Evolutionary conservation across 106 monocot species (phyloP), one percentile per base, ranked within the genome.

Genomic region (Allium sativum): DNA sequence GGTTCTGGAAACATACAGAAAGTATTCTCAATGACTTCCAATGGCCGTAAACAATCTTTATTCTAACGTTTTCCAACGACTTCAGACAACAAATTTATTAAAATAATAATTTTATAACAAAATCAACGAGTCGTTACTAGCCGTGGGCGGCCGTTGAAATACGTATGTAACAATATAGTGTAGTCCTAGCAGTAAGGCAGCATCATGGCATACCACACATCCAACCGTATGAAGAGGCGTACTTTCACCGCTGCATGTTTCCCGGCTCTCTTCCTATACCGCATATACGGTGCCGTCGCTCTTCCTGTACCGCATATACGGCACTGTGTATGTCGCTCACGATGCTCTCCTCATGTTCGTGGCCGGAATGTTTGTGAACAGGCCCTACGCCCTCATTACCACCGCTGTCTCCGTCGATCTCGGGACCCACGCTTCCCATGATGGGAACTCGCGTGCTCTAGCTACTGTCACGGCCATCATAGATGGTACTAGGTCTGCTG

Each of bases 391-490:
- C 4, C 81, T 89, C 18, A 89, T 89, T 55, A 89, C 89, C 19
- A 89, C 89, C 1, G 89, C 89, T 10, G 89, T 89, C 2, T 89
- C 89, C 4, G 78, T 84, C 1, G 89, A 89, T 58, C 84, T 89
- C 1, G 89, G 89, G 47, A 84, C 81, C 41, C 87, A 87, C 71
- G 60, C 71, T 59, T 86, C 86, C 2, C 70, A 82, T 21, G 66
- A 76, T 3, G 80, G 83, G 12, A 78, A 78, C 46, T 80, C 89
- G 10, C 74, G 84, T 48, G 83, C 84, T 7, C 51, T 89, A 70
- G 89, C 89, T 2, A 89, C 89, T 0, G 88, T 88, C 12, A 83
- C 88, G 4, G 88, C 81, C 1, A 88, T 88, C 57, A 88, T 88
- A 5, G 88, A 88, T 20, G 88, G 81, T 8, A 88, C 88, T 6